phyloP scores from a whole-genome alignment of 306 rosid genomes.

The Vicia faba region DNA sequence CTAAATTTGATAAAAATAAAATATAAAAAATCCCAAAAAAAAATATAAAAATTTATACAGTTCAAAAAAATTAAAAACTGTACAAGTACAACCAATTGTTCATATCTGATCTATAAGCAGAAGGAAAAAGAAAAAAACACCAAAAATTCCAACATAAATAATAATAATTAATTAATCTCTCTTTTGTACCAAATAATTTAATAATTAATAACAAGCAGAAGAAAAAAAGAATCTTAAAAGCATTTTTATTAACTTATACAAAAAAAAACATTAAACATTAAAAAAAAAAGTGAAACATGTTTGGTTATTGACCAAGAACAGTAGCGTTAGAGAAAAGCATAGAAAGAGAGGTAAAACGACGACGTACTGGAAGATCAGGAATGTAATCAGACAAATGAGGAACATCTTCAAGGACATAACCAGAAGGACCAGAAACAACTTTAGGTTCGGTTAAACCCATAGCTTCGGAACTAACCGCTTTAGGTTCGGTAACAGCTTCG shows the following conservation, averaged over 20 bases:
- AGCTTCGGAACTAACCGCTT: slow-evolving; percentile 39
- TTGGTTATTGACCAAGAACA: slow-evolving; percentile 6
- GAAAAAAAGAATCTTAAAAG: background rate
- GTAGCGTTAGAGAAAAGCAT: slow-evolving; percentile 26
- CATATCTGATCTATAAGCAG: background rate
- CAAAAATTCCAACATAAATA: background rate
- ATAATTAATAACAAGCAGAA: slow-evolving; percentile 3
- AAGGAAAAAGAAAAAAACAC: background rate
- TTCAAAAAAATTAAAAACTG: background rate
- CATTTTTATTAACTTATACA: background rate
- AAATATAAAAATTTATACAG: background rate
- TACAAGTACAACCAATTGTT: background rate
- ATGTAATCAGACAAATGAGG: slow-evolving; percentile 79
- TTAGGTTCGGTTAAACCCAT: slow-evolving; percentile 51
- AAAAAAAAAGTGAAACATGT: background rate
- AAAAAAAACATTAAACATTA: background rate
- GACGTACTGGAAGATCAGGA: slow-evolving; percentile 73
- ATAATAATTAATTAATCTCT: background rate
- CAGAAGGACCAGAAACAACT: slow-evolving; percentile 52
- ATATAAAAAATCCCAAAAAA: background rate
- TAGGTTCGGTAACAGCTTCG: slow-evolving; percentile 32
- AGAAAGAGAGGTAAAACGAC: slow-evolving; percentile 5
- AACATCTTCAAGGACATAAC: slow-evolving; percentile 84
- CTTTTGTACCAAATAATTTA: too few species aligned
- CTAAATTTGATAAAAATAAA: background rate